Percentiles rank a stretch among this genome's conserved stretches.
These are phyloP conservation scores for Nasturtium officinale DNA, from an alignment of 345 rosid genomes.

Conservation along the genomic window DNA sequence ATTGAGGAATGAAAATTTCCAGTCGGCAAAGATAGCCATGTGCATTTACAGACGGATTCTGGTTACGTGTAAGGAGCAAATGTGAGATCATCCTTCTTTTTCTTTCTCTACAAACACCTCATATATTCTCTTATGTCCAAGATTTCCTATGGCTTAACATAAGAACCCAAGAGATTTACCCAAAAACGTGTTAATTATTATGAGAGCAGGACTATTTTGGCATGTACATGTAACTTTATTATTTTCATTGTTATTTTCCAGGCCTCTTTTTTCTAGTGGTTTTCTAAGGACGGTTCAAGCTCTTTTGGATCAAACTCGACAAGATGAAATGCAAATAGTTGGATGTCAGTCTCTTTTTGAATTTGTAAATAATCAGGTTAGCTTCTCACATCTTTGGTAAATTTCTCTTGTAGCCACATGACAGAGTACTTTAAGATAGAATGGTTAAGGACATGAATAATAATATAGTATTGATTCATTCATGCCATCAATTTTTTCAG, in stretches of 20 bases:
- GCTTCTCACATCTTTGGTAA: conserved; percentile 25
- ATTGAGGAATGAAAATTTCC: conserved; percentile 83
- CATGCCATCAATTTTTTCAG: conserved; percentile 54
- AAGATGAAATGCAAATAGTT: conserved; percentile 72
- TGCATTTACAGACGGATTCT: conserved; percentile 84
- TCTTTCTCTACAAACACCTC: conserved; percentile 26
- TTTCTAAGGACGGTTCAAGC: conserved; percentile 72
- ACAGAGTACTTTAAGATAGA: conserved; percentile 14
- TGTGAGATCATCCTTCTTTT: conserved; percentile 63
- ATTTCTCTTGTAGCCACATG: conserved; percentile 14
- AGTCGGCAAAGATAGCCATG: conserved; percentile 75
- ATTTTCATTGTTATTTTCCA: conserved; percentile 39
- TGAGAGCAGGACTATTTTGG: conserved; percentile 4
- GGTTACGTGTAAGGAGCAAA: conserved; percentile 87
- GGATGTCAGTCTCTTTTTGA: conserved; percentile 89
- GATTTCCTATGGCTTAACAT: conserved; percentile 5
- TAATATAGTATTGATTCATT: conserved; percentile 17
- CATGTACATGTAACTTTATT: conserved; percentile 4
- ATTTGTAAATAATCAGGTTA: conserved; percentile 92
- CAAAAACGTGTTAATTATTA: conserved; percentile 13
- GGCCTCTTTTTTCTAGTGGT: conserved; percentile 90
- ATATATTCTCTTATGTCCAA: conserved; percentile 4
- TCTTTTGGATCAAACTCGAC: conserved; percentile 79
- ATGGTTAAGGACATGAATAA: conserved; percentile 2
- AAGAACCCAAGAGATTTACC: conserved; percentile 18